These are phyloP conservation scores for Aotearoamyces nothofagi DNA, from an alignment of 2,329 filamentous ascomycete genomes.

Conservation along the genomic window DNA sequence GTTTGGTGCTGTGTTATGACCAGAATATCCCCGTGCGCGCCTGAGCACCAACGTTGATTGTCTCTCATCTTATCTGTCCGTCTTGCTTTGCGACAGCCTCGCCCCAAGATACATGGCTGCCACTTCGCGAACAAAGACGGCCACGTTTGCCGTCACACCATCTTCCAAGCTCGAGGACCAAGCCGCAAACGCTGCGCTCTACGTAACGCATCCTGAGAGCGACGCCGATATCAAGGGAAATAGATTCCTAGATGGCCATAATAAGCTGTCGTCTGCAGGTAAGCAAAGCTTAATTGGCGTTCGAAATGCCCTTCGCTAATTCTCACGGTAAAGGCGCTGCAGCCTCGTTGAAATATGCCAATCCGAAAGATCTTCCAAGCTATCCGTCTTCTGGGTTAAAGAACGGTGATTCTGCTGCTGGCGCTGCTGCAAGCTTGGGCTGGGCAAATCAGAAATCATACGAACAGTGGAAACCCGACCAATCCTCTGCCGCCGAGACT, in stretches of 20 bases:
- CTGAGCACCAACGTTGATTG: too few relatives aligned
- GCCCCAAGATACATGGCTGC: slow-evolving; percentile 4
- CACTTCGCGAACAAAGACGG: slow-evolving; percentile 7
- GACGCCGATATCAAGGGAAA: slow-evolving; percentile 10
- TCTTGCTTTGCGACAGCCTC: slow-evolving; percentile 8
- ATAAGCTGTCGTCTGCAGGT: slow-evolving; percentile 42
- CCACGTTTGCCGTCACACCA: slow-evolving; percentile 9
- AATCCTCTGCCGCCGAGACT: slow-evolving; percentile 51
- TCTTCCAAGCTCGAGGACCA: slow-evolving; percentile 22
- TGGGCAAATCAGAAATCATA: slow-evolving; percentile 53
- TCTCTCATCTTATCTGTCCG: too few relatives aligned
- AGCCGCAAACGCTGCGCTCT: slow-evolving; percentile 46
- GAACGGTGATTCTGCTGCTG: slow-evolving; percentile 42
- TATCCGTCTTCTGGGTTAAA: slow-evolving; percentile 34
- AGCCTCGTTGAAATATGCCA: slow-evolving; percentile 53
- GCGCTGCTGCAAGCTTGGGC: slow-evolving; percentile 60
- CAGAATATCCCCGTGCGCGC: too few relatives aligned
- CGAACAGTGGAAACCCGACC: slow-evolving; percentile 52
- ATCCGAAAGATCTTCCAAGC: slow-evolving; percentile 52
- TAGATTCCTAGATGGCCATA: slow-evolving; percentile 29
- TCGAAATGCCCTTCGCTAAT: too few relatives aligned
- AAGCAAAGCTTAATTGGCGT: slow-evolving; percentile 12
- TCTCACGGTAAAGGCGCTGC: slow-evolving; percentile 33
- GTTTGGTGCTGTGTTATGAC: too few relatives aligned
- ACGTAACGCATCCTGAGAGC: slow-evolving; percentile 31